Base-by-base conservation (phyloP, 2,329 filamentous ascomycete genomes). In the Endothia cerciana region DNA sequence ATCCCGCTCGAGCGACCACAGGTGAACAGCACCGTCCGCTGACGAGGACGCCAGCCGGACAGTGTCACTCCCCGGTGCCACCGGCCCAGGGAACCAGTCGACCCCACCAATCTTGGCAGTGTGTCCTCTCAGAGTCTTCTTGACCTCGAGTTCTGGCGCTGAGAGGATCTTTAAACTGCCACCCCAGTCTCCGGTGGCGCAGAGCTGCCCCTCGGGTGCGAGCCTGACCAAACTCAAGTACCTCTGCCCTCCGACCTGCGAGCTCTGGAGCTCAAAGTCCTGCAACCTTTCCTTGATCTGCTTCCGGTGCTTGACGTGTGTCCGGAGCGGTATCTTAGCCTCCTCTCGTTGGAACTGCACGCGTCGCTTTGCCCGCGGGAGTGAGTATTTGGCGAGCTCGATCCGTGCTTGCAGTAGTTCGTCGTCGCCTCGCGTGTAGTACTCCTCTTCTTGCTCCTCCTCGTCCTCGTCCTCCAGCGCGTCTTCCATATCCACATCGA, bases 161-260 rank as follows among this genome's bases (percentile, higher is more conserved):
- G 91, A 88, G 66, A 98, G 85, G 65, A 99, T 80, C 73, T 93
- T 94, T 70, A 99, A 89, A 60, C 92, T 90, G 62, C 95, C 95
- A 61, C 89, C 91, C 93, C 94, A 98, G 74, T 96, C 97, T 47
- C 95, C 95, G 2, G 93, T 92, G 3, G 94, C 95, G 43, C 98
- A 85, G 11, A 91, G 83, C 75, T 94, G 84, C 19, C 93, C 92
- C 72, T 91, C 91, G 0, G 95, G 95, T 8, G 94, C 89, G 79
- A 99, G 94, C 65, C 95, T 88, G 58, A 93, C 92, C 79, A 98
- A 94, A 77, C 93, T 94, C 64, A 99, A 88, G 25, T 97, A 92
- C 47, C 95, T 85, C 71, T 98, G 94, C 60, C 93, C 93, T 0
- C 93, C 93, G 66, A 93, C 94, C 78, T 99, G 95, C 74, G 92